Base-by-base conservation (phyloP, 176 grass and related monocot genomes). In the Thalia dealbata region DNA sequence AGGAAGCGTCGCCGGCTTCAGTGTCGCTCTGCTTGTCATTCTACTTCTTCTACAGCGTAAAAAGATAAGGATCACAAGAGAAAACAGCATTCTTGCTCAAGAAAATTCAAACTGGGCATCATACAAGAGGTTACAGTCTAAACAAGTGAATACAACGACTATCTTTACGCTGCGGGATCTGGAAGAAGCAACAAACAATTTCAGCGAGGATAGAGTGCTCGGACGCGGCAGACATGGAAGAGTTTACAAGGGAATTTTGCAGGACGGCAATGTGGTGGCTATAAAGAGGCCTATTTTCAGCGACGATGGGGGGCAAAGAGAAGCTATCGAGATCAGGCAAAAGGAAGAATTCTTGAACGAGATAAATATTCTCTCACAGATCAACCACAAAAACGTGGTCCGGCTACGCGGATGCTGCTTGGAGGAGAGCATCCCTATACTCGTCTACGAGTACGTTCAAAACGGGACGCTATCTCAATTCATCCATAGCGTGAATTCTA, bases 361-460 rank as follows among this genome's bases (percentile, higher is more conserved):
- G 29, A 72, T 72, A 8, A 52, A 29, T 10, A 27, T 72, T 27
- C 44, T 72, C 3, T 72, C n/a, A 2, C 69, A 52, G 46, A 52
- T 72, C 13, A 72, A 72, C 24, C 69, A 72, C 46, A 27, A 51
- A 23, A 72, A 72, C 24, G 69, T 72, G 6, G 69, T 72, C 14
- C 28, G 23, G 8, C 46, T 72, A 11, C 29, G 18, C 7, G 69
- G 69, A 11, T 52, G 69, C 48, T 72, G 69, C 46, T 28, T 72
- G 3, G 67, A 69, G 46, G 48, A 9, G 24, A 14, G 29, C 6
- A 29, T 28, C 15, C 69, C 69, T 7, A 28, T n/a, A n/a, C n/a
- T n/a, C n/a, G n/a, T n/a, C n/a, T n/a, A n/a, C n/a, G n/a, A n/a
- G n/a, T n/a, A n/a, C 23, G 46, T 72, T 2, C 24, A 23, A 5